Evolutionary conservation across 371 early-diverging fungal species (phyloP).

Genomic region (Haplosporangium sp.): DNA sequence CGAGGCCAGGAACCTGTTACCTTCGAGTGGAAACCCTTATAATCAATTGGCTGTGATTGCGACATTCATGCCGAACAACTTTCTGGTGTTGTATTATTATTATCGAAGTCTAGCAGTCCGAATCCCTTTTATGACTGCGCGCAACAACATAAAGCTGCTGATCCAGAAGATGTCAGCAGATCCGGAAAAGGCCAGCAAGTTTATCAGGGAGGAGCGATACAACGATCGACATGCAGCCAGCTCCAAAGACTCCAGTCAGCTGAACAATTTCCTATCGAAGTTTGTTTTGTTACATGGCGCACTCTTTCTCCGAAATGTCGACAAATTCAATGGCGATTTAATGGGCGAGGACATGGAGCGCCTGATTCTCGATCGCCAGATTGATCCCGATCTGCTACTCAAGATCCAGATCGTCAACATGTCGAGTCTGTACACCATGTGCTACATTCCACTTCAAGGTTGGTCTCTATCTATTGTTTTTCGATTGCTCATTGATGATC

Average conservation of each 20-base stretch:
- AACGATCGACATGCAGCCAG: conserved; percentile 35
- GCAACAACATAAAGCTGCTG: conserved; percentile 56
- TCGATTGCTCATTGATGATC: background rate
- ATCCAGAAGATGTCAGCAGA: conserved; percentile 41
- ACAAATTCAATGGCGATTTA: conserved; percentile 21
- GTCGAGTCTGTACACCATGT: conserved; percentile 53
- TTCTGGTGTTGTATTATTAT: conserved; percentile 58
- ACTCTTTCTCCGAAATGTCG: conserved; percentile 27
- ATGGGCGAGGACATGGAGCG: conserved; percentile 28
- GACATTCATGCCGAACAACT: conserved; percentile 55
- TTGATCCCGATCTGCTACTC: conserved; percentile 44
- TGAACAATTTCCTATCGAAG: conserved; percentile 33
- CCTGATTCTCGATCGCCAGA: conserved; percentile 37
- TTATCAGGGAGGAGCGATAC: conserved; percentile 35
- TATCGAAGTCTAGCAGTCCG: conserved; percentile 57
- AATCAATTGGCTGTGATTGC: conserved; percentile 73
- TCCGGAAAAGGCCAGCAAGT: conserved; percentile 37
- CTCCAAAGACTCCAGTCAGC: conserved; percentile 35
- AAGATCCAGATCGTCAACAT: conserved; percentile 53
- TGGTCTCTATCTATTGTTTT: background rate
- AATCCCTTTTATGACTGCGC: conserved; percentile 57
- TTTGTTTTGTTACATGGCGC: conserved; percentile 42
- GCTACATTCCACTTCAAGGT: conserved; percentile 44
- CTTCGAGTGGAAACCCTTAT: conserved; percentile 67
- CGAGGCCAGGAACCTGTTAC: conserved; percentile 63